These are phyloP conservation scores for Phytopythium helicoides DNA, from an alignment of 352 stramenopile species.

Conservation along the genomic window DNA sequence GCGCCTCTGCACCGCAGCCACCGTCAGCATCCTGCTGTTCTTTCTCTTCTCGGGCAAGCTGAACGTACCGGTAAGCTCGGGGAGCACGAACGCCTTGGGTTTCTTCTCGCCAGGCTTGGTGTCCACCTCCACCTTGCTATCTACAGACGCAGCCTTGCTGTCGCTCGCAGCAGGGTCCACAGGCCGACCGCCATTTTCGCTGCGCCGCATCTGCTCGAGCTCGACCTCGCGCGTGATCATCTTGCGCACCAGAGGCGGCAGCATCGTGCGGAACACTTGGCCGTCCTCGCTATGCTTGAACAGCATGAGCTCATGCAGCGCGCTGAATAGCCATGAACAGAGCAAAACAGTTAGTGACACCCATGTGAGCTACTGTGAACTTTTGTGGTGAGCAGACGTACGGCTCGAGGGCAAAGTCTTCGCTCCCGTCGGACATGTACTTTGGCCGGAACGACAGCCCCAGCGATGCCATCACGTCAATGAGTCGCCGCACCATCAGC, in stretches of 20 bases:
- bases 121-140: slow-evolving; percentile 9
- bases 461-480: slow-evolving; percentile 73
- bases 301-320: slow-evolving; percentile 66
- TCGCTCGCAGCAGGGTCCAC: slow-evolving; percentile 3
- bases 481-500: slow-evolving; percentile 57
- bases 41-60: not conserved
- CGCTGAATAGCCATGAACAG: slow-evolving; percentile 26
- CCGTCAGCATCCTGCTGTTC: not conserved
- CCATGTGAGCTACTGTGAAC: too few species aligned
- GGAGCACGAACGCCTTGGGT: slow-evolving; percentile 44
- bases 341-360: not conserved
- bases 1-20: slow-evolving; percentile 29
- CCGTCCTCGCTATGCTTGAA: slow-evolving; percentile 44
- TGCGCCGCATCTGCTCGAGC: slow-evolving; percentile 74
- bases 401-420: slow-evolving; percentile 77
- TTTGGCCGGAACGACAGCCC: slow-evolving; percentile 76
- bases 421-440: slow-evolving; percentile 53
- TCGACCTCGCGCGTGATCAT: slow-evolving; percentile 82
- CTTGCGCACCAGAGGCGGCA: slow-evolving; percentile 65
- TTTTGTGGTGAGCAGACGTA: too few species aligned
- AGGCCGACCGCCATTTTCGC: slow-evolving; percentile 26
- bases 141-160: slow-evolving; percentile 1
- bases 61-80: slow-evolving; percentile 51
- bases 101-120: slow-evolving; percentile 20
- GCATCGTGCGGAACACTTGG: slow-evolving; percentile 25